Evolutionary conservation across 23 red algal species (phyloP).

Genomic region (Agarophyton chilense): DNA sequence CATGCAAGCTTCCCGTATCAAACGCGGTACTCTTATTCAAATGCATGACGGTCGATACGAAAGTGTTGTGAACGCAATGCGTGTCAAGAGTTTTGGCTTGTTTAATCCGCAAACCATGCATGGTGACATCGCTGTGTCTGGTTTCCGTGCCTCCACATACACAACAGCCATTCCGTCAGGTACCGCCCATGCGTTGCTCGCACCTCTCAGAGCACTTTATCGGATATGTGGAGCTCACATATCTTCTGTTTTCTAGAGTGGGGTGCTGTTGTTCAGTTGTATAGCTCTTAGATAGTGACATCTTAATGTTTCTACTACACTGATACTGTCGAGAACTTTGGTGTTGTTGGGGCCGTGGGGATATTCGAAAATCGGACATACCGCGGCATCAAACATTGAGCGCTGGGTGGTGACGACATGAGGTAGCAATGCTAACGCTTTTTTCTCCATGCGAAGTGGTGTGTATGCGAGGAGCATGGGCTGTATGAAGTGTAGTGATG

Average conservation of each 20-base stretch:
- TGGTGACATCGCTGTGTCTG: constrained; percentile 67
- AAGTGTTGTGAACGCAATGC: background rate
- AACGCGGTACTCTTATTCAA: background rate
- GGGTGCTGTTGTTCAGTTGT: background rate
- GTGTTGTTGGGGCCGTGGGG: background rate
- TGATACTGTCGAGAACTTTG: background rate
- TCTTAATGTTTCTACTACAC: background rate
- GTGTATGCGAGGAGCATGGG: background rate
- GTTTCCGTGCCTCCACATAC: constrained; percentile 52
- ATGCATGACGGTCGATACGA: constrained; percentile 25
- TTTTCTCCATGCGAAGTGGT: too few relatives aligned
- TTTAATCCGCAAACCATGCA: constrained; percentile 78
- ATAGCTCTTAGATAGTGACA: background rate
- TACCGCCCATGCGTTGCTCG: constrained; percentile 49
- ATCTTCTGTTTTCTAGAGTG: constrained; percentile 1
- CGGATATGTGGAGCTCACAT: constrained; percentile 46
- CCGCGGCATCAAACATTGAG: too few relatives aligned
- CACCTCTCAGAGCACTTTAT: constrained; percentile 55
- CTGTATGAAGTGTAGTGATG: background rate
- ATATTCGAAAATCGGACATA: background rate
- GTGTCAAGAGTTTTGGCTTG: constrained; percentile 23
- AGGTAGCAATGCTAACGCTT: too few relatives aligned
- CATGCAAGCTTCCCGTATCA: constrained; percentile 2
- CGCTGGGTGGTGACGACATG: too few relatives aligned
- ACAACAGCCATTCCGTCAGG: constrained; percentile 34